Percentiles rank a stretch among this genome's conserved stretches.
phyloP scores from a whole-genome alignment of 176 grass and related monocot species.

The Dactylis glomerata region DNA sequence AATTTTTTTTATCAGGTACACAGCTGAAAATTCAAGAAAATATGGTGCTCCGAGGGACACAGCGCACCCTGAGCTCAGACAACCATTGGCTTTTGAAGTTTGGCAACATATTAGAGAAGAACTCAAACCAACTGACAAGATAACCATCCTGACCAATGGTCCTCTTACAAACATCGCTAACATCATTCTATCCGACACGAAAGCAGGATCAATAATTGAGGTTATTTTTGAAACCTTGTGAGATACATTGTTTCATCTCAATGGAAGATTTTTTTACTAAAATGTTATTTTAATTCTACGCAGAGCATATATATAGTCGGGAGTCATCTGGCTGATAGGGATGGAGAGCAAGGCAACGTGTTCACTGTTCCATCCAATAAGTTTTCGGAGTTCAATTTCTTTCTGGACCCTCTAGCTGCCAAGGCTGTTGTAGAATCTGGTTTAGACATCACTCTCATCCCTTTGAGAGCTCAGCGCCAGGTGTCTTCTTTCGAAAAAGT shows the following conservation, averaged over 20 bases:
- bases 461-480: constrained; percentile 52
- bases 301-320: constrained; percentile 67
- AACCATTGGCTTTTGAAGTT: constrained; percentile 71
- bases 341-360: constrained; percentile 54
- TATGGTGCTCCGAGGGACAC: constrained; percentile 70
- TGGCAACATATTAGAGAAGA: constrained; percentile 49
- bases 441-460: constrained; percentile 50
- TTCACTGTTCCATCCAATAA: constrained; percentile 59
- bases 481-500: constrained; percentile 45
- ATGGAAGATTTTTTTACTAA: background rate
- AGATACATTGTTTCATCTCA: background rate
- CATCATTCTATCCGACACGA: constrained; percentile 48
- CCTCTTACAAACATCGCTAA: constrained; percentile 78
- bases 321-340: constrained; percentile 33
- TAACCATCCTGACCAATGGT: constrained; percentile 59
- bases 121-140: constrained; percentile 40
- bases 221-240: constrained; percentile 27
- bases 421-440: constrained; percentile 54
- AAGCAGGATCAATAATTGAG: constrained; percentile 47
- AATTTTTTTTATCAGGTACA: constrained; percentile 44
- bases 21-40: constrained; percentile 70
- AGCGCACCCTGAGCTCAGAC: constrained; percentile 54
- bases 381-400: constrained; percentile 73
- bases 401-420: constrained; percentile 67
- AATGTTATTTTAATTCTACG: background rate